phyloP scores from a whole-genome alignment of 305 asterid species.

The Fraxinus sp. region DNA sequence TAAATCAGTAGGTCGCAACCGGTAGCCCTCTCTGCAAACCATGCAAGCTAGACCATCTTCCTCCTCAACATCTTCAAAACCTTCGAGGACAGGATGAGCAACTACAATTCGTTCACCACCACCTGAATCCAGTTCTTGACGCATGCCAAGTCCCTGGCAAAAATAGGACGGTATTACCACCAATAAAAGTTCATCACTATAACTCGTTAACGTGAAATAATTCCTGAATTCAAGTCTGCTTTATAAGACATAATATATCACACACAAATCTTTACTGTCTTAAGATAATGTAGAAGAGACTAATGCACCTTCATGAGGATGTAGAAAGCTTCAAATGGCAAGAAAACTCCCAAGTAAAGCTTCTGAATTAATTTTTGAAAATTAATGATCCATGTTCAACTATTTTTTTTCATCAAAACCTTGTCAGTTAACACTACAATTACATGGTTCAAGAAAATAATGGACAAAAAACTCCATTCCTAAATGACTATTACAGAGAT shows the following conservation, averaged over 20 bases:
- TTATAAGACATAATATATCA: not conserved
- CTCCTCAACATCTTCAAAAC: constrained; percentile 92
- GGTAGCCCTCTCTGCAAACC: constrained; percentile 99
- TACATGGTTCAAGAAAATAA: not conserved
- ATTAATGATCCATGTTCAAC: not conserved
- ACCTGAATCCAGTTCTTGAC: constrained; percentile 77
- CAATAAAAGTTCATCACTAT: constrained; percentile 6
- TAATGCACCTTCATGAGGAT: constrained; percentile 9
- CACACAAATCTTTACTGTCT: not conserved
- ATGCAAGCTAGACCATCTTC: constrained; percentile 97
- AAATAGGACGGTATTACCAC: constrained; percentile 21
- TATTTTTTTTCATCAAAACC: not conserved
- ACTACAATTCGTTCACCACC: constrained; percentile 95
- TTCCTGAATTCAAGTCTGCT: constrained; percentile 17
- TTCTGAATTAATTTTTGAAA: not conserved
- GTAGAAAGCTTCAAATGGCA: not conserved
- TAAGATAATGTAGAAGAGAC: not conserved
- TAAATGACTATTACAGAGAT: not conserved
- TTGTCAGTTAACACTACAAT: not conserved
- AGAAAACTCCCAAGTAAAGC: not conserved
- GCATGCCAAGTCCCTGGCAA: constrained; percentile 85
- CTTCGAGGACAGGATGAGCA: constrained; percentile 82
- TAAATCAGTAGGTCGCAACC: constrained; percentile 77
- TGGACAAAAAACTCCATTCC: not conserved
- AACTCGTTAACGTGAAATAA: not conserved